Conservation (phyloP, 164 flowering plant genomes). For the Houttuynia cordata region DNA sequence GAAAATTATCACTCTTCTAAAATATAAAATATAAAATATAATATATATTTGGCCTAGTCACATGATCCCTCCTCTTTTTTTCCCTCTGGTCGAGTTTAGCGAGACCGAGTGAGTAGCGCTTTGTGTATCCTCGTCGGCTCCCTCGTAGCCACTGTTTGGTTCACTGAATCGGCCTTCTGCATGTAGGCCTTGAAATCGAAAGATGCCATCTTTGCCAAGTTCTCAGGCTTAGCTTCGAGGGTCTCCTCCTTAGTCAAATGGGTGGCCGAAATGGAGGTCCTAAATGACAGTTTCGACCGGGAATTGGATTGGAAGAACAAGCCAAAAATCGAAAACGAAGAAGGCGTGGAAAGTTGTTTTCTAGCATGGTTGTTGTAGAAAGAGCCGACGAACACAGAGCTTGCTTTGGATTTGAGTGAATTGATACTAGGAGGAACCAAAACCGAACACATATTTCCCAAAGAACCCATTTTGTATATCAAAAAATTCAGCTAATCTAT, state of each 20-base stretch:
- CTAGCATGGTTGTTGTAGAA: neutral
- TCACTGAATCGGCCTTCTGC: constrained; percentile 34
- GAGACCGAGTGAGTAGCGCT: constrained; percentile 58
- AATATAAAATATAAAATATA: no score
- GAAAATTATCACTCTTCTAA: no score
- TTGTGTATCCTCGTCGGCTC: constrained; percentile 49
- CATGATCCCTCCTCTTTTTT: no score
- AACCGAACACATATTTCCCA: constrained; percentile 4
- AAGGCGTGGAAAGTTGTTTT: neutral
- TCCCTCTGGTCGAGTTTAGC: no score
- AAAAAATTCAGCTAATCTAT: no score
- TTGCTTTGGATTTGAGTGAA: neutral
- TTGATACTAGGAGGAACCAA: neutral
- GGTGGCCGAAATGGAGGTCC: constrained; percentile 18
- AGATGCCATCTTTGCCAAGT: constrained; percentile 4
- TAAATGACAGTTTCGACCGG: neutral
- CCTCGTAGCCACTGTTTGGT: constrained; percentile 28
- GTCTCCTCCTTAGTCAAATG: constrained; percentile 18
- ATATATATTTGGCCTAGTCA: no score
- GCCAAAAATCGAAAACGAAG: neutral
- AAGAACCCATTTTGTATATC: constrained; percentile 1
- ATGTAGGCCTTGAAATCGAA: constrained; percentile 48
- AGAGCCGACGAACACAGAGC: no score
- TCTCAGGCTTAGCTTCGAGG: neutral
- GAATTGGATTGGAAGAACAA: neutral